A percentile compares a stretch with the other conserved stretches of the same genome.
phyloP scores from a whole-genome alignment of 306 rosid species.

The Lotus japonicus region DNA sequence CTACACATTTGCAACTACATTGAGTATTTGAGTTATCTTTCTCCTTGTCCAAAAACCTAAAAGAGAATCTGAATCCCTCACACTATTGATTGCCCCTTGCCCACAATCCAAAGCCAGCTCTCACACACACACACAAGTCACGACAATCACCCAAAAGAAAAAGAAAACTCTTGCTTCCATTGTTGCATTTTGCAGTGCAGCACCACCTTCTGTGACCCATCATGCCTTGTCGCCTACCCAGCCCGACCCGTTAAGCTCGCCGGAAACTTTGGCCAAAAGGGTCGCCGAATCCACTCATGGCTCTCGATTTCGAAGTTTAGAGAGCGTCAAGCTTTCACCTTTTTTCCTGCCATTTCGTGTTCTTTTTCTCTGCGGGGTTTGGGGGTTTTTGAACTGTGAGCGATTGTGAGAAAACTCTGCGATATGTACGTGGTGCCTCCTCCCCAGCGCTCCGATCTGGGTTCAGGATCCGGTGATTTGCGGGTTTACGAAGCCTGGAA shows the following conservation, averaged over 20 bases:
- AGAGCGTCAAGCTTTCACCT: constrained; percentile 25
- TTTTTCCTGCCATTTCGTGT: not conserved
- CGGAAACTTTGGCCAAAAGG: constrained; percentile 21
- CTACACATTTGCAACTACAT: too few species aligned
- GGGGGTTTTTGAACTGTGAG: constrained; percentile 7
- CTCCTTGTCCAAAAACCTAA: too few species aligned
- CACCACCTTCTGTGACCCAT: constrained; percentile 1
- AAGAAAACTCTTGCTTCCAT: too few species aligned
- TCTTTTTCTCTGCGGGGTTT: not conserved
- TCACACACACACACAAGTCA: too few species aligned
- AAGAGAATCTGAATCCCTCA: too few species aligned
- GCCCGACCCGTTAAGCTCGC: constrained; percentile 22
- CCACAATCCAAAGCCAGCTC: too few species aligned
- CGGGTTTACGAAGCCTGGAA: constrained; percentile 88
- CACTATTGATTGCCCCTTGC: too few species aligned
- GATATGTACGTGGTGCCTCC: constrained; percentile 94
- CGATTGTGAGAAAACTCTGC: not conserved
- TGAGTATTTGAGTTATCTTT: too few species aligned
- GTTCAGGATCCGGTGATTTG: constrained; percentile 66
- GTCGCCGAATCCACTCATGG: constrained; percentile 12
- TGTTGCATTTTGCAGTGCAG: not conserved
- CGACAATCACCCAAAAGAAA: too few species aligned
- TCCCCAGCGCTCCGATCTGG: constrained; percentile 79
- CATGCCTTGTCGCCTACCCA: constrained; percentile 27
- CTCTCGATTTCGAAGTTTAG: constrained; percentile 20